Evolutionary conservation across 1,284 basidiomycete species (phyloP), one percentile per base, ranked within the genome.

Genomic region (Cutaneotrichosporon curvatum): DNA sequence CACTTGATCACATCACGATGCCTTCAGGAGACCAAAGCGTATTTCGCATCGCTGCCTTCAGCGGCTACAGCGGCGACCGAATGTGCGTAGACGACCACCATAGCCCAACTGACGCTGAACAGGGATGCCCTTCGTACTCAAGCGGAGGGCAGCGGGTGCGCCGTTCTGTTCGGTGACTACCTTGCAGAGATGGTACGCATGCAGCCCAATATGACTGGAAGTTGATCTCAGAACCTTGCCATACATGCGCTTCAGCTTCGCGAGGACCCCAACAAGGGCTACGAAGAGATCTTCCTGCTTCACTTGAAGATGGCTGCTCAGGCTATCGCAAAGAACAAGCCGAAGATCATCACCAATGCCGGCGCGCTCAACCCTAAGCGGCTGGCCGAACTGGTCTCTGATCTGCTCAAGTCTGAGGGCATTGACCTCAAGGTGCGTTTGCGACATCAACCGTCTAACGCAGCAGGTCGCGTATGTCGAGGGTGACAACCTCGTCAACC

Each of bases 271-370:
- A 39, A 42, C 18, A 37, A 45, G 9, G 57, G 57, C 14, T 58
- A 56, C 43, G 57, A 58, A 39, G 44, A 37, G 11, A 34, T 40
- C 16, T 58, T 58, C 41, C 41, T 58, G 28, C 38, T 36, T 9
- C 57, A 58, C 47, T 44, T 56, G 9, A 34, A 34, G 16, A 28
- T 43, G 0, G 52, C 54, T 10, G 47, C 53, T 0, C 40, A 48
- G 4, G 42, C 46, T 10, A 51, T 58, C 28, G 52, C 45, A 5
- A 20, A 23, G 20, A 48, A 48, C 22, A 43, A 42, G 2, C 50
- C 44, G 31, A 54, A 54, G 40, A 43, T 58, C 22, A 23, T 58
- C 16, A 56, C 57, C 4, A 56, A 58, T 23, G 57, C 57, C 4
- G 57, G 57, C 2, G 57, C 51, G 2, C 43, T 58, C 12, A 58